Conservation (phyloP, 352 stramenopile genomes). For the Phytophthora citricola region DNA sequence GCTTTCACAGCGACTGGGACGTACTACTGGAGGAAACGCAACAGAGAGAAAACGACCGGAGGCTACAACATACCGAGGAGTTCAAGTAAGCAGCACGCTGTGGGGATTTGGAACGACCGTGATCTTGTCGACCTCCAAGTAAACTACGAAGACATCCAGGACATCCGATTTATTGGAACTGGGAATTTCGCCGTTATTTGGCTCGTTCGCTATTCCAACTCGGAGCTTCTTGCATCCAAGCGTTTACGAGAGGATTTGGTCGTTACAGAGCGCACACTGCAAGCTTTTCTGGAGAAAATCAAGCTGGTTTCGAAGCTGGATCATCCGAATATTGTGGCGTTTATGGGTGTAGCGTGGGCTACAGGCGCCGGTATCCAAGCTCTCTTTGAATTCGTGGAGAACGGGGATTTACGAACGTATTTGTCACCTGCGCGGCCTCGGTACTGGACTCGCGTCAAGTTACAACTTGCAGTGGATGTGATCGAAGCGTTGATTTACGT, state of each 20-base stretch:
- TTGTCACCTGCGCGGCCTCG: slow-evolving; percentile 9
- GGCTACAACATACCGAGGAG: not conserved
- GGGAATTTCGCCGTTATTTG: slow-evolving; percentile 27
- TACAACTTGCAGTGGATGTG: slow-evolving; percentile 50
- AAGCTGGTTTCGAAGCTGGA: slow-evolving; percentile 36
- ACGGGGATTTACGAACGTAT: slow-evolving; percentile 30
- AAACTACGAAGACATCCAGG: slow-evolving; percentile 26
- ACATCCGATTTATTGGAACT: slow-evolving; percentile 28
- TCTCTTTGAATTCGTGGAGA: slow-evolving; percentile 37
- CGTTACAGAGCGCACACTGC: slow-evolving; percentile 1
- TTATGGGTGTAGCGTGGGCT: slow-evolving; percentile 42
- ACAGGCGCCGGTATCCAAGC: slow-evolving; percentile 33
- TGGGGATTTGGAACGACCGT: slow-evolving; percentile 25
- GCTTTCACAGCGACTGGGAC: slow-evolving; percentile 1
- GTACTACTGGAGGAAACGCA: slow-evolving; percentile 19
- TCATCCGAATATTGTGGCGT: slow-evolving; percentile 38
- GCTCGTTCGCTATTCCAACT: slow-evolving; percentile 35
- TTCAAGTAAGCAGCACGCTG: slow-evolving; percentile 15
- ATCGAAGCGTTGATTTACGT: slow-evolving; percentile 53
- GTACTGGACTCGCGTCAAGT: slow-evolving; percentile 35
- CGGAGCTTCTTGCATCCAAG: slow-evolving; percentile 30
- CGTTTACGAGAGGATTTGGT: slow-evolving; percentile 17
- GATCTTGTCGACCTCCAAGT: slow-evolving; percentile 26
- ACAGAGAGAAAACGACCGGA: not conserved
- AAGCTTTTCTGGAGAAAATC: slow-evolving; percentile 43